Evolutionary conservation across 345 rosid species (phyloP).

Genomic region (Orychophragmus violaceus): DNA sequence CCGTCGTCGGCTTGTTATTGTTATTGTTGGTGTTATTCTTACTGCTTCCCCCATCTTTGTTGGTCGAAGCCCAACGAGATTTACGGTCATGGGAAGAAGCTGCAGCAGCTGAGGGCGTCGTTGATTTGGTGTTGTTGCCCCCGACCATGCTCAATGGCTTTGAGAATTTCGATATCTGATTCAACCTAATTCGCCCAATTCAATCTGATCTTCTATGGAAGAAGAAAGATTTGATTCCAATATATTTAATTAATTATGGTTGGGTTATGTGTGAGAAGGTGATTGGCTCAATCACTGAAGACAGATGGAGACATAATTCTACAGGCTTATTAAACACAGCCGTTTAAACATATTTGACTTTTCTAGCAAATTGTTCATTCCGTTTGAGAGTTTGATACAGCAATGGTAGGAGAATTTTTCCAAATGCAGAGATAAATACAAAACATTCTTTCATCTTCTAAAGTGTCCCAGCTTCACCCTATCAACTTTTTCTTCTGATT

Average conservation of each 20-base stretch:
- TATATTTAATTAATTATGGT: background rate
- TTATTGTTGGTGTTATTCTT: slow-evolving; percentile 11
- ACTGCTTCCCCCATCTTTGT: slow-evolving; percentile 25
- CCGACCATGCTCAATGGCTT: slow-evolving; percentile 43
- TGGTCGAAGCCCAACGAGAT: slow-evolving; percentile 55
- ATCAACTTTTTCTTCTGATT: background rate
- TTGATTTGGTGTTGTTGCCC: slow-evolving; percentile 41
- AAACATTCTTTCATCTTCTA: background rate
- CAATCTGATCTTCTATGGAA: background rate
- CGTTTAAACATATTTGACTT: background rate
- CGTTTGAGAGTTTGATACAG: background rate
- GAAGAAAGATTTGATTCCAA: too few relatives aligned
- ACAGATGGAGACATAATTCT: too few relatives aligned
- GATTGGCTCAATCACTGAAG: too few relatives aligned
- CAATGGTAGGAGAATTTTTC: background rate
- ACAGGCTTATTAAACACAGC: too few relatives aligned
- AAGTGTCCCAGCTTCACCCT: background rate
- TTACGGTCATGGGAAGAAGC: slow-evolving; percentile 41
- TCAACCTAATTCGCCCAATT: background rate
- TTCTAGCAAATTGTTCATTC: background rate
- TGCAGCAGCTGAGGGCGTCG: slow-evolving; percentile 15
- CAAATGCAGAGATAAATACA: background rate
- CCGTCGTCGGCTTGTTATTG: slow-evolving; percentile 7
- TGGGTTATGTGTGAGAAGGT: background rate
- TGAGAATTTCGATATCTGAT: background rate